phyloP scores from a whole-genome alignment of 257 asterid species.

The Asclepias syriaca region DNA sequence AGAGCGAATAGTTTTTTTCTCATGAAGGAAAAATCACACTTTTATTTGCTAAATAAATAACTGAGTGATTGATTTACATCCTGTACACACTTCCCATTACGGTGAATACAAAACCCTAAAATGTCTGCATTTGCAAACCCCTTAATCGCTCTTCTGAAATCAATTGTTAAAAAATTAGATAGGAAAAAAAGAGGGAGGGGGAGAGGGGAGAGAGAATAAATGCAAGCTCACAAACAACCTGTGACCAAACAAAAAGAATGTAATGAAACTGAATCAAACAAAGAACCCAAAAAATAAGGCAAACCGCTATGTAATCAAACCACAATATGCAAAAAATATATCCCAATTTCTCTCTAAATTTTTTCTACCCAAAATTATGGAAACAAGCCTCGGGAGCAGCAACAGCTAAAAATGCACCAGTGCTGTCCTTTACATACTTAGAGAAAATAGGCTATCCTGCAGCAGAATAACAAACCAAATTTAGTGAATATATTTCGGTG shows the following conservation, averaged over 20 bases:
- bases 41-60: slow-evolving; percentile 43
- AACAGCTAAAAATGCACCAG: slow-evolving; percentile 63
- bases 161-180: slow-evolving; percentile 24
- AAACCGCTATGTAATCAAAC: slow-evolving; percentile 29
- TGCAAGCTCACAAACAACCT: slow-evolving; percentile 61
- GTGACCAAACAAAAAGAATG: slow-evolving; percentile 42
- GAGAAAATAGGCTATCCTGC: slow-evolving; percentile 23
- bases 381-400: slow-evolving; percentile 43
- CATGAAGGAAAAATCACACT: slow-evolving; percentile 31
- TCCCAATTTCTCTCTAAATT: slow-evolving; percentile 22
- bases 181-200: too few species aligned
- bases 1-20: background rate
- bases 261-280: slow-evolving; percentile 32
- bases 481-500: slow-evolving; percentile 13
- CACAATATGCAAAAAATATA: slow-evolving; percentile 22
- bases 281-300: slow-evolving; percentile 6
- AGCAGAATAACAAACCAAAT: slow-evolving; percentile 17
- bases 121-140: slow-evolving; percentile 35
- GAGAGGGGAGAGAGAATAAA: slow-evolving; percentile 16
- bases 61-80: slow-evolving; percentile 33
- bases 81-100: slow-evolving; percentile 52
- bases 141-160: slow-evolving; percentile 37
- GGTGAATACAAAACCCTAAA: slow-evolving; percentile 31
- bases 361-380: slow-evolving; percentile 19
- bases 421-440: slow-evolving; percentile 39